These are phyloP conservation scores for Purpureocillium takamizusanense DNA, from an alignment of 2,329 filamentous ascomycete species.

Conservation along the genomic window DNA sequence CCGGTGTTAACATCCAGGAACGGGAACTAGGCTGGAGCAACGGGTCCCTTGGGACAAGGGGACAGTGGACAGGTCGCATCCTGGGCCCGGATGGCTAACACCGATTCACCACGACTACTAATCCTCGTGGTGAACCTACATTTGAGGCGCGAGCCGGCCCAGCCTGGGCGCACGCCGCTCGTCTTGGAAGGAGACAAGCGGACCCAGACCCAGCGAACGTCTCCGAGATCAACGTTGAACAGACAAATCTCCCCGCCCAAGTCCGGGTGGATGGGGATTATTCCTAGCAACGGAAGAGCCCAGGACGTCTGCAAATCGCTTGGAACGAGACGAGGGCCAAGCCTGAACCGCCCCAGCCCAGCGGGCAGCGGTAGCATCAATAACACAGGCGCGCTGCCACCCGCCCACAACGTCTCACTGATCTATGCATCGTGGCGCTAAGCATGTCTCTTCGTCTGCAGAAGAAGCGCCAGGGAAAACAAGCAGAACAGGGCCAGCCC, in stretches of 20 bases:
- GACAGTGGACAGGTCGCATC: not conserved
- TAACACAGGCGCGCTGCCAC: no score
- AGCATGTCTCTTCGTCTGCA: conserved; percentile 10
- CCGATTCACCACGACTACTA: conserved; percentile 1
- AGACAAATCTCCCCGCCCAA: no score
- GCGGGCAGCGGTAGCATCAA: no score
- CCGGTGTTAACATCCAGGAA: conserved; percentile 27
- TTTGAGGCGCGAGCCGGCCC: not conserved
- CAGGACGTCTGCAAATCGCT: no score
- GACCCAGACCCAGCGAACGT: no score
- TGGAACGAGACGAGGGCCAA: no score
- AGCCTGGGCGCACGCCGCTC: not conserved
- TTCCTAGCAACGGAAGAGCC: no score
- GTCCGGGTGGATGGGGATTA: no score
- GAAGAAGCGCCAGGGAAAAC: conserved; percentile 5
- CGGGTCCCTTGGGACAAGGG: conserved; percentile 1
- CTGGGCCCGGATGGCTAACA: conserved; percentile 8
- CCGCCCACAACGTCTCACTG: not conserved
- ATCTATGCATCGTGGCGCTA: conserved; percentile 9
- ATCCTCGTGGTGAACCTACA: not conserved
- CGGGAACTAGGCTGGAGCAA: conserved; percentile 22
- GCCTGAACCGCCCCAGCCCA: no score
- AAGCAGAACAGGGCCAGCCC: no score
- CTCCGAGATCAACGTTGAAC: no score
- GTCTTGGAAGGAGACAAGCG: no score